Evolutionary conservation across 2,329 filamentous ascomycete species (phyloP), one percentile per base, ranked within the genome.

Genomic region (Xylariaceae sp.): DNA sequence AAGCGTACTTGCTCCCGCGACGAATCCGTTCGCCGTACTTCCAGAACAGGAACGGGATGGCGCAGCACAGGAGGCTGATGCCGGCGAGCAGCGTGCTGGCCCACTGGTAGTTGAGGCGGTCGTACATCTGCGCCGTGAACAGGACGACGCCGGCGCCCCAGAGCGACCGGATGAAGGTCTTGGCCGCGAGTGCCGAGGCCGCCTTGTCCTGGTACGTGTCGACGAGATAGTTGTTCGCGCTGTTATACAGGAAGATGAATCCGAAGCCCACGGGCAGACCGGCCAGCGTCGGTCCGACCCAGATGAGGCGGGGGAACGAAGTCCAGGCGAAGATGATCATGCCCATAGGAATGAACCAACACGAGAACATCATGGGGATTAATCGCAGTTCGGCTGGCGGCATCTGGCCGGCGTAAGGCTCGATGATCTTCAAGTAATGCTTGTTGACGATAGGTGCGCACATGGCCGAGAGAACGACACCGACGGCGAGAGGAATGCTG

Each of bases 1-100:
- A 94, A 0, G 88, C 88, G 56, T 78, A 94, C 60, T 77, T 83
- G 54, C 80, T 85, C 42, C 71, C 68, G 39, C 66, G 68, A 4
- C 88, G 71, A 50, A 94, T 94, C 4, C 60, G 59, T 12, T 79
- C 85, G 3, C 88, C 88, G 51, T 77, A 87, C 54, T 69, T 78
- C 70, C 83, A 94, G 64, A 95, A 94, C 17, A 86, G 61, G 59
- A 82, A 94, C 0, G 88, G 88, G 50, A 94, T 94, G 0, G 70
- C 76, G 59, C 87, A 94, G 66, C 87, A 94, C 0, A 76, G 82
- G 5, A 94, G 65, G 12, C 74, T 77, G 50, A 94, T 70, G 51
- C 89, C 89, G 0, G 75, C 85, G 7, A 92, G 65, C 8, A 92
- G 69, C 0, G 74, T 73, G 34, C 77, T 79, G 0, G 86, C 86